A percentile compares a stretch with the other conserved stretches of the same genome.
Evolutionary conservation across 1,139 yeast species (phyloP).

Genomic region (Zygosaccharomyces sapae): DNA sequence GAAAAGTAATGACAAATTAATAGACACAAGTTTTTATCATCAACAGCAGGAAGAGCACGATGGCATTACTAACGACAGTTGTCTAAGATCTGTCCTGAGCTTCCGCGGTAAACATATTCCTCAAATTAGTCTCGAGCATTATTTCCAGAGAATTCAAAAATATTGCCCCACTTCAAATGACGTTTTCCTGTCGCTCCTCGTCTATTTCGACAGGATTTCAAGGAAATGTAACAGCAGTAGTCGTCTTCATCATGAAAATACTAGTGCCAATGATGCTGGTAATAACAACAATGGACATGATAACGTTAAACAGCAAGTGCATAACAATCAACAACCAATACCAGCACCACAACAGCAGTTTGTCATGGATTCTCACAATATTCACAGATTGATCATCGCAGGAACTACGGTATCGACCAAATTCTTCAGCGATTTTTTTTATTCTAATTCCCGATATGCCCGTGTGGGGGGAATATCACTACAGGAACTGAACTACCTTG

Average conservation of each 20-base stretch:
- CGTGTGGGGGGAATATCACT: constrained; percentile 96
- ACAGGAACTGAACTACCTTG: constrained; percentile 89
- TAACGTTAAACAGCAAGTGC: constrained; percentile 11
- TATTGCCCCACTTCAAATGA: constrained; percentile 98
- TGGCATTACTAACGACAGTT: constrained; percentile 21
- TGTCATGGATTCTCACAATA: constrained; percentile 94
- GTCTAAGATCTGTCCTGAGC: constrained; percentile 53
- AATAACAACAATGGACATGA: constrained; percentile 20
- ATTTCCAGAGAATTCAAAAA: constrained; percentile 81
- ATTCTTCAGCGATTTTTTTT: constrained; percentile 92
- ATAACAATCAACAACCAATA: constrained; percentile 5
- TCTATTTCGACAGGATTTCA: constrained; percentile 91
- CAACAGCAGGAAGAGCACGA: constrained; percentile 39
- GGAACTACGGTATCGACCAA: constrained; percentile 95
- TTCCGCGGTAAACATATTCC: constrained; percentile 96
- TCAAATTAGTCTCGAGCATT: constrained; percentile 85
- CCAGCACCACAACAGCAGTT: constrained; percentile 49
- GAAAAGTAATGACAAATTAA: constrained; percentile 79
- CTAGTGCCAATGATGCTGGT: constrained; percentile 12
- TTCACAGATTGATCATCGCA: constrained; percentile 89
- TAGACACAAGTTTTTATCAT: constrained; percentile 37
- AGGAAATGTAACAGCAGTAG: constrained; percentile 64
- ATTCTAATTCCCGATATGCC: constrained; percentile 93
- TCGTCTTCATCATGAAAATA: constrained; percentile 21
- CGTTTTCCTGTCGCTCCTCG: constrained; percentile 82